Percentiles rank a stretch among this genome's conserved stretches.
phyloP scores from a whole-genome alignment of 495 filamentous ascomycete genomes.

The Talaromyces ruber region DNA sequence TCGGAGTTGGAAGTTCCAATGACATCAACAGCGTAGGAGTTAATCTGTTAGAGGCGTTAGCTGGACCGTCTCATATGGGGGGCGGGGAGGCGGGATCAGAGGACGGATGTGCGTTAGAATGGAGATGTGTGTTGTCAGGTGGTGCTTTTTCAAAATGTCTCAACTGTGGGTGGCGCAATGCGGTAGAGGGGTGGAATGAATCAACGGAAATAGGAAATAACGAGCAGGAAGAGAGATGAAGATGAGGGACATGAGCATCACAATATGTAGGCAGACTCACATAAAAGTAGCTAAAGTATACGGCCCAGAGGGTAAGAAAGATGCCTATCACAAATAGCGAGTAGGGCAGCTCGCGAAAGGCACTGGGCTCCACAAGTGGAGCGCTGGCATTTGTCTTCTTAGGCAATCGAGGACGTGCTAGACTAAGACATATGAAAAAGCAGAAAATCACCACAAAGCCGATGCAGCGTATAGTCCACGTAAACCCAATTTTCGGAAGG shows the following conservation, averaged over 20 bases:
- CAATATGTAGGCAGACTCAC: not conserved
- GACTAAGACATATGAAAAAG: slow-evolving; percentile 9
- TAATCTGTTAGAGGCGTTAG: slow-evolving; percentile 21
- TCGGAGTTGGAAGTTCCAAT: slow-evolving; percentile 44
- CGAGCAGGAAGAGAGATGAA: too few relatives aligned
- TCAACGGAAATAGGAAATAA: too few relatives aligned
- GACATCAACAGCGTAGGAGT: slow-evolving; percentile 49
- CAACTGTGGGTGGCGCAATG: too few relatives aligned
- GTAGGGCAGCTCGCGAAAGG: slow-evolving; percentile 26
- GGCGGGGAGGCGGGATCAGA: too few relatives aligned
- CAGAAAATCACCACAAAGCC: slow-evolving; percentile 24
- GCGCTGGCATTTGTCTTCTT: slow-evolving; percentile 28
- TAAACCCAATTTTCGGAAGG: slow-evolving; percentile 41
- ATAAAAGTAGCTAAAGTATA: slow-evolving; percentile 30
- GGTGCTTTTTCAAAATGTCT: too few relatives aligned
- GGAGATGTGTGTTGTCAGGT: too few relatives aligned
- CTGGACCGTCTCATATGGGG: not conserved
- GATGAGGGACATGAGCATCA: too few relatives aligned
- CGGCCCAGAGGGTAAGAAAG: slow-evolving; percentile 24
- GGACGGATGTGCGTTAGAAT: too few relatives aligned
- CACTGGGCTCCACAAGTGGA: slow-evolving; percentile 26
- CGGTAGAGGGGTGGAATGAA: too few relatives aligned
- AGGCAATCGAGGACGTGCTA: slow-evolving; percentile 20
- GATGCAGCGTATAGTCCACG: slow-evolving; percentile 28
- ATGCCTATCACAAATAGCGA: slow-evolving; percentile 20